Evolutionary conservation across 225 moss, liverwort and hornwort species (phyloP), one percentile per base, ranked within the genome.

Genomic region (Anthoceros angustus): DNA sequence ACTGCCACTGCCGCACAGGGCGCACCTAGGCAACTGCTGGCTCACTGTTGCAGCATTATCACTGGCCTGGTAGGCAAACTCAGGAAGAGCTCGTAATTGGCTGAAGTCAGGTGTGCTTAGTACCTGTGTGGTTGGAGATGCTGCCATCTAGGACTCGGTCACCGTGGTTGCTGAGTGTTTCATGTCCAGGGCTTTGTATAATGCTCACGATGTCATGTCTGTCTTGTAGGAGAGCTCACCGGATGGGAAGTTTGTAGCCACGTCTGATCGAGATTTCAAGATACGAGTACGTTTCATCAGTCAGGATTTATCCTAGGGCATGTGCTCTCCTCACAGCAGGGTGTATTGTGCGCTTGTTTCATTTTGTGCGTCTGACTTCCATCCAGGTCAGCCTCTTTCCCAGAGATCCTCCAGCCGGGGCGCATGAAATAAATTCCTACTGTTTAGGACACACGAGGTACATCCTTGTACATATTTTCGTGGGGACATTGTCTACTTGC

Each of bases 41-140:
- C 89, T 75, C 98, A 98, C 48, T 98, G 89, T 76, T 98, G 98
- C 79, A 98, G 98, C 67, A 92, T 98, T 43, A 92, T 98, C 69
- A 98, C 98, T 40, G 81, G 77, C 70, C 75, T 92, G 89, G 95
- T 98, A 82, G 48, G 68, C 50, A 12, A 61, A 40, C 64, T 11
- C n/a, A 24, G 11, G 14, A 21, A 67, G 18, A 41, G 45, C 10
- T 39, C 20, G 21, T 5, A 38, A 26, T 11, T 32, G 14, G 2
- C 32, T 32, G 32, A 32, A 32, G 32, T 32, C 4, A 1, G 32
- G 32, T 32, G 32, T 32, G 32, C 32, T 32, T 32, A 4, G 1
- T 32, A 32, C 2, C 32, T 32, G 32, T 32, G 32, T 32, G 32
- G 32, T 32, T 32, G 32, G 32, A 32, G 32, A 32, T 32, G 32